Evolutionary conservation across 768 basidiomycete genomes (phyloP).

Genomic region (Omphalotus guepiniiformis): DNA sequence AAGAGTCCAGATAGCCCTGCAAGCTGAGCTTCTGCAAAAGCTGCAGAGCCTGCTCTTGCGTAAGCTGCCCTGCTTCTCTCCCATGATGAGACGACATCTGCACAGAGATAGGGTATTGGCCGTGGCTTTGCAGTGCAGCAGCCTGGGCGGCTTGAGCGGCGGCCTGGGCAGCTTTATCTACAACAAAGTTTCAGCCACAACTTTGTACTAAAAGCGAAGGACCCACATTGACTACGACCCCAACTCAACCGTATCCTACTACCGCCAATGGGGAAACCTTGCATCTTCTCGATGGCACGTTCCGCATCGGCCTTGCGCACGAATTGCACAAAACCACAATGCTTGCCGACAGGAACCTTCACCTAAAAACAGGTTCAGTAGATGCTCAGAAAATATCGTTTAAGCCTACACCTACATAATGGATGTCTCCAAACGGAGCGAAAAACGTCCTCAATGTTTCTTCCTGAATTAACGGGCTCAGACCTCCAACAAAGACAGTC

Average conservation of each 20-base stretch:
- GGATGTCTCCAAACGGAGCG: conserved; percentile 88
- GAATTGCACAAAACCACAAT: conserved; percentile 95
- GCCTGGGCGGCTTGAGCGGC: conserved; percentile 81
- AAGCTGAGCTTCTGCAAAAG: conserved; percentile 54
- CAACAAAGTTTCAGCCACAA: conserved; percentile 9
- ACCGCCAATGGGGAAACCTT: conserved; percentile 92
- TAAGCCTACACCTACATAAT: conserved; percentile 57
- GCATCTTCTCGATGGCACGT: conserved; percentile 92
- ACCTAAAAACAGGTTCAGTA: conserved; percentile 46
- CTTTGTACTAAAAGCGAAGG: not conserved
- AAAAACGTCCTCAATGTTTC: conserved; percentile 91
- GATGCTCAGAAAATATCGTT: not conserved
- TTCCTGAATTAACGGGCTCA: conserved; percentile 85
- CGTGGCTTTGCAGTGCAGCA: conserved; percentile 54
- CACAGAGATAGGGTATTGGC: conserved; percentile 8
- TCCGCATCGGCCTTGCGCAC: conserved; percentile 90
- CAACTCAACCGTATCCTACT: conserved; percentile 88
- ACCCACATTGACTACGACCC: conserved; percentile 89
- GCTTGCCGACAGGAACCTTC: conserved; percentile 94
- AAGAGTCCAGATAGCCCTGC: conserved; percentile 32
- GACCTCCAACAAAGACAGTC: conserved; percentile 90
- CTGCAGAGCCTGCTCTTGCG: conserved; percentile 60
- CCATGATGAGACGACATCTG: conserved; percentile 7
- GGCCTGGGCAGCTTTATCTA: conserved; percentile 89
- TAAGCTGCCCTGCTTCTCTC: conserved; percentile 31